phyloP scores from a whole-genome alignment of 1,284 basidiomycete species.

The Waitea zeae region DNA sequence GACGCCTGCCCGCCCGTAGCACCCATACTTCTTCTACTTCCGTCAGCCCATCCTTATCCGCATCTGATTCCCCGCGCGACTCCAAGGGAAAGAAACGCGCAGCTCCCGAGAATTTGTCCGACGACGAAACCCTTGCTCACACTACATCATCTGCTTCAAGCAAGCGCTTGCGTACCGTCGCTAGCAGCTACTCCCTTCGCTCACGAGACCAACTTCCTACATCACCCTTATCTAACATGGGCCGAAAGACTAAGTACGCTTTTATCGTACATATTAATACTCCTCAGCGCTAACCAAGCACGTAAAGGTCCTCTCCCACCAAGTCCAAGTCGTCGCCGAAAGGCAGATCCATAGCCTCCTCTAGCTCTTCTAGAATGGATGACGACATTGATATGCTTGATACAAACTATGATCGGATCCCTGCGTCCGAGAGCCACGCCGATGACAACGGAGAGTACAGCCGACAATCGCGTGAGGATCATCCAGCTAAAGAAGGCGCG shows the following conservation, averaged over 20 bases:
- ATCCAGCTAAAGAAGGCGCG: too few species aligned
- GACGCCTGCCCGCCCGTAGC: conserved; percentile 18
- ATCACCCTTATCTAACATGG: conserved; percentile 36
- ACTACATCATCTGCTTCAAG: conserved; percentile 17
- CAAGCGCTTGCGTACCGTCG: conserved; percentile 37
- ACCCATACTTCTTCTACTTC: conserved; percentile 37
- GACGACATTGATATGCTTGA: too few species aligned
- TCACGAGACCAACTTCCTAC: conserved; percentile 28
- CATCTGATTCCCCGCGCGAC: conserved; percentile 58
- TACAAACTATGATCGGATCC: too few species aligned
- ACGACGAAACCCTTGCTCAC: conserved; percentile 37
- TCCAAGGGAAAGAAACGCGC: conserved; percentile 77
- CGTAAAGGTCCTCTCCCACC: too few species aligned
- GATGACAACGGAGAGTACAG: too few species aligned
- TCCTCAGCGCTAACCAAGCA: too few species aligned
- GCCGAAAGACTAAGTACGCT: conserved; percentile 49
- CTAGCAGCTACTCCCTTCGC: conserved; percentile 47
- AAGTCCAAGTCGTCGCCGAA: too few species aligned
- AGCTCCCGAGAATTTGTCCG: conserved; percentile 38
- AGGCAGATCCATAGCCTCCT: too few species aligned
- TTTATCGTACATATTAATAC: too few species aligned
- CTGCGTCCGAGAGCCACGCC: too few species aligned
- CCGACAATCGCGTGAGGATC: too few species aligned
- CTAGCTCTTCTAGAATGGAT: too few species aligned
- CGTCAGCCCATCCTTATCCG: conserved; percentile 29